These are phyloP conservation scores for Dillenia suffruticosa DNA, from an alignment of 164 flowering plant species.

Conservation along the genomic window DNA sequence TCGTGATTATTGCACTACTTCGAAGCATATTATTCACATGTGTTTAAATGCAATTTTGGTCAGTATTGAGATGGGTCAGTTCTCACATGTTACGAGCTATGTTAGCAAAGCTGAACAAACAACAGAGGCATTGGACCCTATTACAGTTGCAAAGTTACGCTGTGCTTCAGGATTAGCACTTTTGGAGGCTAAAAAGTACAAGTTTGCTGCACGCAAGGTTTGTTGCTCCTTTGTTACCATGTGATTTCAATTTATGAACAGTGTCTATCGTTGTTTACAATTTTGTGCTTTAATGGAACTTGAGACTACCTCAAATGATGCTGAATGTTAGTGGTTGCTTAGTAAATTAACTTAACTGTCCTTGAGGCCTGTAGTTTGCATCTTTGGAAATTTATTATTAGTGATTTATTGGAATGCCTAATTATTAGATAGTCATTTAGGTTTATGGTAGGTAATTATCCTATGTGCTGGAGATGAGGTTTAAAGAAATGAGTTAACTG, in stretches of 20 bases:
- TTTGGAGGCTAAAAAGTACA: constrained; percentile 77
- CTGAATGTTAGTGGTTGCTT: too few species aligned
- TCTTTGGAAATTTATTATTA: too few species aligned
- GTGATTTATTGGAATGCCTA: too few species aligned
- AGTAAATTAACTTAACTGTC: too few species aligned
- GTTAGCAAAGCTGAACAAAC: constrained; percentile 85
- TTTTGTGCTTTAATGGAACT: not conserved
- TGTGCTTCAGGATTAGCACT: constrained; percentile 89
- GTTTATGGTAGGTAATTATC: too few species aligned
- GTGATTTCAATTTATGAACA: not conserved
- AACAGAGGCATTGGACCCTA: constrained; percentile 56
- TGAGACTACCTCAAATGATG: too few species aligned
- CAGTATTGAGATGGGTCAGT: constrained; percentile 98
- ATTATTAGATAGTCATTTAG: too few species aligned
- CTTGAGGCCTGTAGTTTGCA: too few species aligned
- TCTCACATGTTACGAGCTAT: constrained; percentile 84
- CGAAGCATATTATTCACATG: constrained; percentile 90
- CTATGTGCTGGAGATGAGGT: too few species aligned
- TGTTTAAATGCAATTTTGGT: constrained; percentile 84
- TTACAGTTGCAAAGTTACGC: constrained; percentile 60
- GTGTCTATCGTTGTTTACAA: not conserved
- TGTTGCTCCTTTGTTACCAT: constrained; percentile 11
- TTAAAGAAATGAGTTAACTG: too few species aligned
- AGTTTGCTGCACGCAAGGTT: constrained; percentile 97
- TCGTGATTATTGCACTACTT: constrained; percentile 95